These are phyloP conservation scores for Peronosclerospora sorghi DNA, from an alignment of 352 stramenopile genomes.

Conservation along the genomic window DNA sequence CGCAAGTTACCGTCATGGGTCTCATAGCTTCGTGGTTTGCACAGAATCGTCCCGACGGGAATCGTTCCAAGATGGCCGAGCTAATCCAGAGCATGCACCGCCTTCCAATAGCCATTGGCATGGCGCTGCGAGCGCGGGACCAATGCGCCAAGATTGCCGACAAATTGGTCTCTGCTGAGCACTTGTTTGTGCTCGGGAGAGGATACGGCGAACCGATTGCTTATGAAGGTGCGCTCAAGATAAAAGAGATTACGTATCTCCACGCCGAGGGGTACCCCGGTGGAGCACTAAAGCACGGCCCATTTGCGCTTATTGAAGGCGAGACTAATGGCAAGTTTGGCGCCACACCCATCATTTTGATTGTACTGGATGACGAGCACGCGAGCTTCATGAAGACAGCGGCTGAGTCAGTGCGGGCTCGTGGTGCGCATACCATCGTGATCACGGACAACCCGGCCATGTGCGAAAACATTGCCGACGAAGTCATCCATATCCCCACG, in stretches of 20 bases:
- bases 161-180: constrained; percentile 82
- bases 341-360: constrained; percentile 94
- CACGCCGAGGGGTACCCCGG: constrained; percentile 97
- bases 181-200: constrained; percentile 93
- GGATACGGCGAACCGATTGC: constrained; percentile 91
- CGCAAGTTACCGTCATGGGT: constrained; percentile 89
- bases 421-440: constrained; percentile 93
- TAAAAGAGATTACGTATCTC: constrained; percentile 99
- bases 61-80: constrained; percentile 77
- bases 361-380: constrained; percentile 96
- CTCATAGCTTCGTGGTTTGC: constrained; percentile 88
- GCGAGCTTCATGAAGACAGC: constrained; percentile 92
- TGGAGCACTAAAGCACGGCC: constrained; percentile 96
- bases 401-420: constrained; percentile 92
- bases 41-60: constrained; percentile 76
- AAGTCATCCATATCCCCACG: constrained; percentile 92
- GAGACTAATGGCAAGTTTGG: constrained; percentile 89
- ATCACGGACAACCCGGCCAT: constrained; percentile 95
- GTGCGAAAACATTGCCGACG: constrained; percentile 87
- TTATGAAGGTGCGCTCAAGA: constrained; percentile 96
- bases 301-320: constrained; percentile 97
- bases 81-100: constrained; percentile 94
- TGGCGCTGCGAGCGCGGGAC: constrained; percentile 89
- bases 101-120: constrained; percentile 96
- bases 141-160: constrained; percentile 87